These are phyloP conservation scores for Mrakia frigida DNA, from an alignment of 768 basidiomycete genomes.

Conservation along the genomic window DNA sequence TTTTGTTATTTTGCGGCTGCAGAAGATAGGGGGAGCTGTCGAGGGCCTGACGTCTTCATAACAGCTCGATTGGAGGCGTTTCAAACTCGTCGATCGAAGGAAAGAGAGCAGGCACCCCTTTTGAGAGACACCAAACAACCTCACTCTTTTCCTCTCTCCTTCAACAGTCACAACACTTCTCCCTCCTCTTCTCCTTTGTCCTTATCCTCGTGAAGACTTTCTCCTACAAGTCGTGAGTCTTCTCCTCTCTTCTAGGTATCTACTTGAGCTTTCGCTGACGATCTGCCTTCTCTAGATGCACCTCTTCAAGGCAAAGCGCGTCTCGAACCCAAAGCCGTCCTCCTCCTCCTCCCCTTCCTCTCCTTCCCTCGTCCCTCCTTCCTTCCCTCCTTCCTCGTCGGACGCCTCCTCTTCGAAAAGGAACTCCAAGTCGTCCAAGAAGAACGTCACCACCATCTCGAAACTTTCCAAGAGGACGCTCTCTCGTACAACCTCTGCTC, in stretches of 20 bases:
- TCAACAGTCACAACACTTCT: neutral
- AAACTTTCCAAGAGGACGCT: slow-evolving; percentile 1
- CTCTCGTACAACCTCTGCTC: neutral
- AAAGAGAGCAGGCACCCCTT: no score
- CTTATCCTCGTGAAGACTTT: no score
- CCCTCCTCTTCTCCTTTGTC: neutral
- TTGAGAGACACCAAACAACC: no score
- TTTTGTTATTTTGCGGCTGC: no score
- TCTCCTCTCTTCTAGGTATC: neutral
- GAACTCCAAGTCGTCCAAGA: neutral
- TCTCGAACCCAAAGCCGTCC: neutral
- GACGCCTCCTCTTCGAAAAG: neutral
- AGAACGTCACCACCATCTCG: neutral
- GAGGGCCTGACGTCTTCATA: no score
- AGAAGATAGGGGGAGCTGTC: no score
- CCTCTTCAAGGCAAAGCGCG: slow-evolving; percentile 1
- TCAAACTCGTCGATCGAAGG: no score
- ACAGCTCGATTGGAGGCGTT: no score
- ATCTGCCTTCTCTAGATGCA: neutral
- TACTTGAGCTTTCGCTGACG: neutral
- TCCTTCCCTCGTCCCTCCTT: neutral
- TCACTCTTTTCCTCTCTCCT: neutral
- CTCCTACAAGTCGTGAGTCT: neutral
- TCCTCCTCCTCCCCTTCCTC: neutral
- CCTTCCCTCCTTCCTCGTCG: neutral